A percentile compares a stretch with the other conserved stretches of the same genome.
Evolutionary conservation across 2,329 filamentous ascomycete genomes (phyloP).

Genomic region (Cordyceps farinosa): DNA sequence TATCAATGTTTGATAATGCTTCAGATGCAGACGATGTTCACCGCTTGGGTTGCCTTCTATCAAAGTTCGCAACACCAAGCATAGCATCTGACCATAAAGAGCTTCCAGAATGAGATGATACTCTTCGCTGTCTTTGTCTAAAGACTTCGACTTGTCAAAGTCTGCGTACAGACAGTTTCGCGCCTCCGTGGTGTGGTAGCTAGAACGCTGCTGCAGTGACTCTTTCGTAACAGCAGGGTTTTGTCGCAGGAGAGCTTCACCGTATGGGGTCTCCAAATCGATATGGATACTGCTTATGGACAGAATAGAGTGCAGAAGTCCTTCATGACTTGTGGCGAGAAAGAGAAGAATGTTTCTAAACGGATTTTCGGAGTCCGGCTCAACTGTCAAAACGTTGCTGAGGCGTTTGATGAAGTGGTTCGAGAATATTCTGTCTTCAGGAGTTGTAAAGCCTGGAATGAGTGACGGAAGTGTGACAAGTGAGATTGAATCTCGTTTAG

Average conservation of each 20-base stretch:
- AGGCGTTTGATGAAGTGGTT: slow-evolving; percentile 78
- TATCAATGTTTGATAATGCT: slow-evolving; percentile 72
- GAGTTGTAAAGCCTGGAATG: slow-evolving; percentile 76
- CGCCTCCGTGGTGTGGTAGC: slow-evolving; percentile 54
- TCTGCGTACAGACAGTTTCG: slow-evolving; percentile 49
- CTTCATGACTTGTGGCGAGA: slow-evolving; percentile 73
- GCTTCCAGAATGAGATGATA: slow-evolving; percentile 49
- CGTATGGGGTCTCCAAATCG: slow-evolving; percentile 56
- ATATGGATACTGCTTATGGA: slow-evolving; percentile 78
- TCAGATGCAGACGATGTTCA: slow-evolving; percentile 75
- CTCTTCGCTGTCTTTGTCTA: slow-evolving; percentile 41
- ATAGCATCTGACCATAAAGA: slow-evolving; percentile 61
- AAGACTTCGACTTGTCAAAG: slow-evolving; percentile 38
- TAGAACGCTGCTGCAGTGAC: slow-evolving; percentile 47
- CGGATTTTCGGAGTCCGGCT: slow-evolving; percentile 75
- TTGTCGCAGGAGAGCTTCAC: slow-evolving; percentile 48
- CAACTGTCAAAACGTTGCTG: slow-evolving; percentile 76
- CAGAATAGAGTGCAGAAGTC: slow-evolving; percentile 86
- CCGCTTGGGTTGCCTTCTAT: slow-evolving; percentile 57
- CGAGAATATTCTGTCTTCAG: slow-evolving; percentile 75
- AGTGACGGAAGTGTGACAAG: slow-evolving; percentile 60
- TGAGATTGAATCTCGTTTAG: slow-evolving; percentile 47
- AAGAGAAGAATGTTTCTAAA: slow-evolving; percentile 82
- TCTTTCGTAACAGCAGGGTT: slow-evolving; percentile 45
- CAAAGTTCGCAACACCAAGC: slow-evolving; percentile 55